A percentile compares a stretch with the other conserved stretches of the same genome.
Conservation (phyloP, 805 yeast species). For the Hyphopichia homilentoma region DNA sequence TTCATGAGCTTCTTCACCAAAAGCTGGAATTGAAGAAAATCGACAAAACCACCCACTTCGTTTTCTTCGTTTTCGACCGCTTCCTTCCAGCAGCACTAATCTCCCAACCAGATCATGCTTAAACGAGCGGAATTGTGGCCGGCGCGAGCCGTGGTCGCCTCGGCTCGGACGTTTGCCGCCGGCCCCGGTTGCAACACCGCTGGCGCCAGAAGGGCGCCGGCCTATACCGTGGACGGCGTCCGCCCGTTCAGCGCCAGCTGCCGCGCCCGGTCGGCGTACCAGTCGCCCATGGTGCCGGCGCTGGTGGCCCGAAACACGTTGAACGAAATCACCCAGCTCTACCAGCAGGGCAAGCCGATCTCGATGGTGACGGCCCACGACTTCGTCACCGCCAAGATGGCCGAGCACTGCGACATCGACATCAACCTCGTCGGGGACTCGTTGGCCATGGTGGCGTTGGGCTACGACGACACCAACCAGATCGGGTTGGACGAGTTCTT, state of each 20-base stretch:
- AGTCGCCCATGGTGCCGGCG: neutral
- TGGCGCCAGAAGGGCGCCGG: no score
- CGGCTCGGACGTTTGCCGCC: no score
- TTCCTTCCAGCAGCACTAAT: no score
- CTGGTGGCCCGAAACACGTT: conserved; percentile 15
- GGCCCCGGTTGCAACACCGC: no score
- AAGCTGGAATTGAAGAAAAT: no score
- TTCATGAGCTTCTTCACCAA: no score
- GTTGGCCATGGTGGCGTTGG: conserved; percentile 86
- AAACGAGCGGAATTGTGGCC: no score
- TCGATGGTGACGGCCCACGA: conserved; percentile 82
- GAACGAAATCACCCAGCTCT: conserved; percentile 14
- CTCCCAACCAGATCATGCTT: no score
- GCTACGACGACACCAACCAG: conserved; percentile 73
- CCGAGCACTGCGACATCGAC: conserved; percentile 64
- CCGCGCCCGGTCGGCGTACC: neutral
- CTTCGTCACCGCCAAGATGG: conserved; percentile 68
- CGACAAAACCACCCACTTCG: no score
- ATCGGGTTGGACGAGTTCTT: conserved; percentile 76
- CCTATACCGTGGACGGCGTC: no score
- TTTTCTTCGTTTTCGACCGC: no score
- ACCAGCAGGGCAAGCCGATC: conserved; percentile 22
- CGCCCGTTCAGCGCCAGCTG: neutral
- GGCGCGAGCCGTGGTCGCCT: no score
- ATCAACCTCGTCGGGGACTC: conserved; percentile 86